phyloP scores from a whole-genome alignment of 805 yeast species.

The Kodamaea sagamina region DNA sequence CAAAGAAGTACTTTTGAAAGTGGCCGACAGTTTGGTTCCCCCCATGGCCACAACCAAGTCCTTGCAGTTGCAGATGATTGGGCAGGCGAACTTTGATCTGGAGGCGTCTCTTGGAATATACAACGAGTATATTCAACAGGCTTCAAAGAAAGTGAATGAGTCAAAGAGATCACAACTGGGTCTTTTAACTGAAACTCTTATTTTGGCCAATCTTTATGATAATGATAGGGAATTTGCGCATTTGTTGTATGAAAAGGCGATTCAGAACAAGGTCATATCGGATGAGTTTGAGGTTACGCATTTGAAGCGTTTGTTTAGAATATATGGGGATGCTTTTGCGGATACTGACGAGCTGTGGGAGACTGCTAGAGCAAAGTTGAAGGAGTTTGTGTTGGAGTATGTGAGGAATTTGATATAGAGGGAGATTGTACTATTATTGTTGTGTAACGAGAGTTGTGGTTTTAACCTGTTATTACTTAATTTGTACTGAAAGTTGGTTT shows the following conservation, averaged over 20 bases:
- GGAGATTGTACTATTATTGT: no score
- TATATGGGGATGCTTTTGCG: constrained; percentile 52
- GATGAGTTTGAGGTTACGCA: constrained; percentile 43
- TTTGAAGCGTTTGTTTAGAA: constrained; percentile 47
- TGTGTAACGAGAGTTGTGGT: no score
- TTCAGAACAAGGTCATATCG: constrained; percentile 33
- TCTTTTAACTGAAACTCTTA: constrained; percentile 47
- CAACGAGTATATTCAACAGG: constrained; percentile 45
- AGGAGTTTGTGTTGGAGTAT: constrained; percentile 22
- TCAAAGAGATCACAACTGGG: constrained; percentile 44
- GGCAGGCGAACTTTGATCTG: constrained; percentile 38
- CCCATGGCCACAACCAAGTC: constrained; percentile 32
- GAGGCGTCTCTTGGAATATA: constrained; percentile 45
- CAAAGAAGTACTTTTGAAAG: constrained; percentile 29
- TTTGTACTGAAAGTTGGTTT: no score
- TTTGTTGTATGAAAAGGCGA: constrained; percentile 50
- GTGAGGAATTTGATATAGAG: no score
- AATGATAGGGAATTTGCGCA: constrained; percentile 57
- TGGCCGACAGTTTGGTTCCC: constrained; percentile 42
- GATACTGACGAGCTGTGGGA: constrained; percentile 42
- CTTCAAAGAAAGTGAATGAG: constrained; percentile 33
- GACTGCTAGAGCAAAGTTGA: constrained; percentile 33
- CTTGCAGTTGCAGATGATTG: constrained; percentile 45
- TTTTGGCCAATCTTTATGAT: constrained; percentile 44
- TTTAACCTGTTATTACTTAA: no score